Percentiles rank a stretch among this genome's conserved stretches.
Evolutionary conservation across 169 alveolate genomes (phyloP).

Genomic region (Besnoitia besnoiti): DNA sequence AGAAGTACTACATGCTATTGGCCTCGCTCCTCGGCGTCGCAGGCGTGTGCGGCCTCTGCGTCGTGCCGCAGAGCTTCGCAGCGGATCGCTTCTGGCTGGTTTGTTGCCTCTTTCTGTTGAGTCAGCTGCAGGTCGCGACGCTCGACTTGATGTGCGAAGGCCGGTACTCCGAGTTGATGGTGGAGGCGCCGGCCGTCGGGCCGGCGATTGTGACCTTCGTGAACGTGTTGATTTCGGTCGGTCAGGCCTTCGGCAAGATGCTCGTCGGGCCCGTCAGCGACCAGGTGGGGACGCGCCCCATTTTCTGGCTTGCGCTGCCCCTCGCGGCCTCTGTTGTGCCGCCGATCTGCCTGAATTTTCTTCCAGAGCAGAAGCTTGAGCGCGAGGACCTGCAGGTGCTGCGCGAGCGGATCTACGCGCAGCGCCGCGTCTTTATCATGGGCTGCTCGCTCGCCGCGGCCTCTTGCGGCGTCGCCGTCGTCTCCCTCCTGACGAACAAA

Average conservation of each 20-base stretch:
- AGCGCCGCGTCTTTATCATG: not conserved
- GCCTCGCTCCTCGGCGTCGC: constrained; percentile 44
- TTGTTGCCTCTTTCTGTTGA: not conserved
- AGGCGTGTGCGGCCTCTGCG: constrained; percentile 12
- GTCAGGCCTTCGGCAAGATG: constrained; percentile 8
- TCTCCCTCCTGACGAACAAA: not conserved
- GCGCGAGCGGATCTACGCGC: not conserved
- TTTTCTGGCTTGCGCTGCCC: constrained; percentile 52
- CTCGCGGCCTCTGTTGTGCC: constrained; percentile 4
- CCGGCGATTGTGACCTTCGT: constrained; percentile 24
- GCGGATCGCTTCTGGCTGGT: constrained; percentile 30
- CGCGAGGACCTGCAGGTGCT: not conserved
- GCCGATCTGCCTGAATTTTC: constrained; percentile 19
- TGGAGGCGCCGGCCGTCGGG: not conserved
- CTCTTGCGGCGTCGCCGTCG: constrained; percentile 24
- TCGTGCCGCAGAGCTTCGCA: not conserved
- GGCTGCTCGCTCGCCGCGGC: not conserved
- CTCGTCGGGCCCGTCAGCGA: constrained; percentile 59
- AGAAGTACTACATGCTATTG: constrained; percentile 39
- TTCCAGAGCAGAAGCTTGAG: constrained; percentile 32
- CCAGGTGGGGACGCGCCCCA: constrained; percentile 12
- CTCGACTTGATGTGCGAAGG: constrained; percentile 64
- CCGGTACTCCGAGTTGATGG: constrained; percentile 8
- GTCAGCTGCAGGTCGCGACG: constrained; percentile 55
- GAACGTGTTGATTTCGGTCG: constrained; percentile 15